A percentile compares a stretch with the other conserved stretches of the same genome.
Conservation (phyloP, 176 grass and related monocot genomes). For the Avena sativa region DNA sequence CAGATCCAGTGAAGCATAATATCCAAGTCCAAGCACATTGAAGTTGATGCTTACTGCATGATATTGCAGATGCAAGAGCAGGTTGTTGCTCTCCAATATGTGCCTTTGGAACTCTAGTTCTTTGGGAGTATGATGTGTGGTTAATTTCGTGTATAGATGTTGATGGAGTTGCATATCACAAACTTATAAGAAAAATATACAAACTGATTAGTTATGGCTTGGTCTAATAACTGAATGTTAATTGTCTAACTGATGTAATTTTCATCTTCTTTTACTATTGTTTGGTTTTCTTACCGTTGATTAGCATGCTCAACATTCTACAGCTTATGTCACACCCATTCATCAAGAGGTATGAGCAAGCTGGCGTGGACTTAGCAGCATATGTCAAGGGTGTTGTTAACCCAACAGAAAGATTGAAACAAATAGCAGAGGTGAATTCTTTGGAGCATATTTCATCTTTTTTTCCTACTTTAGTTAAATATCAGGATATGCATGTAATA, state of each 20-base stretch:
- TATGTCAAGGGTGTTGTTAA: conserved; percentile 83
- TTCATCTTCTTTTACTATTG: neutral
- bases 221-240: conserved; percentile 27
- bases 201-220: conserved; percentile 10
- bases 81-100: conserved; percentile 13
- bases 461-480: neutral
- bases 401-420: conserved; percentile 76
- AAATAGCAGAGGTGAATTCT: conserved; percentile 84
- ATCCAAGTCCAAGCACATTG: neutral
- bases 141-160: neutral
- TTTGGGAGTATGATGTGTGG: neutral
- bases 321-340: conserved; percentile 91
- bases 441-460: conserved; percentile 38
- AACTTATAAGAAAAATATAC: neutral
- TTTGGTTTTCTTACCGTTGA: conserved; percentile 40
- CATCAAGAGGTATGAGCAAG: conserved; percentile 70
- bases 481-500: neutral
- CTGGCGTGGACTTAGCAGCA: conserved; percentile 65
- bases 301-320: conserved; percentile 38
- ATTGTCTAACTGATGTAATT: neutral
- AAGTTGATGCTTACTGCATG: neutral
- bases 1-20: too few species aligned
- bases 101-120: neutral
- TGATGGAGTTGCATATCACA: neutral
- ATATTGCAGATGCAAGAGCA: neutral